Conservation (phyloP, 805 yeast species). For the Starmera caribaea region DNA sequence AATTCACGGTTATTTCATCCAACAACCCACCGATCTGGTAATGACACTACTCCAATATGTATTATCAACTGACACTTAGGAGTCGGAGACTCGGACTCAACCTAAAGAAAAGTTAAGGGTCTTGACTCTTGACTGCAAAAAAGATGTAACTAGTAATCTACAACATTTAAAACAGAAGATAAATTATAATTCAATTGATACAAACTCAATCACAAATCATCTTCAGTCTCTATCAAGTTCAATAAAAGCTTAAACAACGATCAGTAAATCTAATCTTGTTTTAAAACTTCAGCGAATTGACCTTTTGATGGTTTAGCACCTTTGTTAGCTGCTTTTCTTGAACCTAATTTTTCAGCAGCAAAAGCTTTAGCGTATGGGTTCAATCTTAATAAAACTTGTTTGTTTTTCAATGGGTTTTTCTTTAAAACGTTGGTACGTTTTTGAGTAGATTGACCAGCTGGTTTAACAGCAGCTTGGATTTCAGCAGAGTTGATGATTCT, state of each 20-base stretch:
- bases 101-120: no score
- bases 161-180: no score
- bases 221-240: conserved; percentile 1
- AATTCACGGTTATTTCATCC: no score
- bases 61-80: no score
- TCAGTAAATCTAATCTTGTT: conserved; percentile 34
- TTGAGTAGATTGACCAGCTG: conserved; percentile 90
- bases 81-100: no score
- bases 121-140: no score
- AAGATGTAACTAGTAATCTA: no score
- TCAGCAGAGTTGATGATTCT: conserved; percentile 98
- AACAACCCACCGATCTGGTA: no score
- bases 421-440: conserved; percentile 93
- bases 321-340: conserved; percentile 61
- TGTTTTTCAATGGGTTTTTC: conserved; percentile 99
- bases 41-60: no score
- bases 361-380: conserved; percentile 99
- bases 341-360: conserved; percentile 84
- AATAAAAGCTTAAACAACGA: neutral
- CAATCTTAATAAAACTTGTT: conserved; percentile 93
- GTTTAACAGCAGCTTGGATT: conserved; percentile 94
- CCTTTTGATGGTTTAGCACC: conserved; percentile 63
- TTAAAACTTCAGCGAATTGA: conserved; percentile 58
- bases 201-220: no score
- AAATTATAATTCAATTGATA: no score